phyloP scores from a whole-genome alignment of 2,329 filamentous ascomycete genomes.

The Aspergillus ibericus region DNA sequence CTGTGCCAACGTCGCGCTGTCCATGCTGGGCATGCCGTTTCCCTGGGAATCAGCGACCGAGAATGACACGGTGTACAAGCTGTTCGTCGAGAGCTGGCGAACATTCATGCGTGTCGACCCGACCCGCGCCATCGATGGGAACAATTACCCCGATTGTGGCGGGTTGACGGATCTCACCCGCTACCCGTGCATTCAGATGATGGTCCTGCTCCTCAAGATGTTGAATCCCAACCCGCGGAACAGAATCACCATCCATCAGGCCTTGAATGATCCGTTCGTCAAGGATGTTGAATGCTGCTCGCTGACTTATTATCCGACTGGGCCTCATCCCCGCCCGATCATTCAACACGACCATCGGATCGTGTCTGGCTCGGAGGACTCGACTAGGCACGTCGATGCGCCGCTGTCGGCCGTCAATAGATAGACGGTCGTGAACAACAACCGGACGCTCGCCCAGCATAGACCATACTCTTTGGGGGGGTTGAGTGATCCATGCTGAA shows the following conservation, averaged over 20 bases:
- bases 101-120: not conserved
- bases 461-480: no score
- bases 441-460: no score
- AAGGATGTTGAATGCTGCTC: constrained; percentile 78
- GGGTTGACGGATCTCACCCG: not conserved
- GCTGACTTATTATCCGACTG: constrained; percentile 10
- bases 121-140: not conserved
- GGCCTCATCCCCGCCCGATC: not conserved
- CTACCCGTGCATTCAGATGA: not conserved
- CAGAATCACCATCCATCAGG: constrained; percentile 68
- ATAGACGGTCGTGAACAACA: no score
- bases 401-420: no score
- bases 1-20: constrained; percentile 78
- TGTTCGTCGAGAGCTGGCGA: not conserved
- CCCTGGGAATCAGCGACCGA: not conserved
- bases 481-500: no score
- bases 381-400: no score
- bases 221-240: constrained; percentile 73
- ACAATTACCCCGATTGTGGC: not conserved
- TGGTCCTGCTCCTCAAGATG: constrained; percentile 69
- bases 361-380: not conserved
- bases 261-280: constrained; percentile 70
- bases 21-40: constrained; percentile 54
- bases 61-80: not conserved
- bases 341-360: not conserved